A percentile compares a stretch with the other conserved stretches of the same genome.
These are phyloP conservation scores for Raffaelea deltoideospora DNA, from an alignment of 2,329 filamentous ascomycete genomes.

Conservation along the genomic window DNA sequence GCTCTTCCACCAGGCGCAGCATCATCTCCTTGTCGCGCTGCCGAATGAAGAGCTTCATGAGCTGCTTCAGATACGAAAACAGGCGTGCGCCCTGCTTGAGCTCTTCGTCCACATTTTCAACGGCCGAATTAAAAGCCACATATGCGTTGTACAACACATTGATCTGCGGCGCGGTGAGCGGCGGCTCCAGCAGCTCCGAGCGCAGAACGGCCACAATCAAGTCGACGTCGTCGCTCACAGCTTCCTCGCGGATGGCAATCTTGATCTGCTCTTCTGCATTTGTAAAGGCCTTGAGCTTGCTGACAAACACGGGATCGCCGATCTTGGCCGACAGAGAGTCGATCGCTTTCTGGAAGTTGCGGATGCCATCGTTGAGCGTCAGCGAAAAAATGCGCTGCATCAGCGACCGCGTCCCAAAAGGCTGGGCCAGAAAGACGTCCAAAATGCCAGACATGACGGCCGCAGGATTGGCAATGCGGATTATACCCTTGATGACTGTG, in stretches of 20 bases:
- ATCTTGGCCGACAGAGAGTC: constrained; percentile 64
- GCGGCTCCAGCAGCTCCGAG: constrained; percentile 59
- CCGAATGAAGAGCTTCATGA: constrained; percentile 80
- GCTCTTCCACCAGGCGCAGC: constrained; percentile 87
- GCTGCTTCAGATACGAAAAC: constrained; percentile 88
- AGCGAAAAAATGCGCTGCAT: constrained; percentile 91
- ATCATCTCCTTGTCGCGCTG: constrained; percentile 97
- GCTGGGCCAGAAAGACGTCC: constrained; percentile 90
- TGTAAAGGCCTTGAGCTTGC: constrained; percentile 70
- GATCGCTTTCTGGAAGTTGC: constrained; percentile 72
- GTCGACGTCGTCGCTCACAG: constrained; percentile 60
- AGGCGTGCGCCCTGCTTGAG: constrained; percentile 80
- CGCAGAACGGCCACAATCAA: constrained; percentile 73
- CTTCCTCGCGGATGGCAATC: constrained; percentile 56
- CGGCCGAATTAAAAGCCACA: constrained; percentile 86
- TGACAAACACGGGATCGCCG: constrained; percentile 61
- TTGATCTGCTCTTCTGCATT: constrained; percentile 64
- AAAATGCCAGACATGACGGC: constrained; percentile 93
- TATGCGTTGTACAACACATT: constrained; percentile 85
- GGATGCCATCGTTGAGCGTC: constrained; percentile 81
- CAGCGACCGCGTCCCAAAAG: constrained; percentile 77
- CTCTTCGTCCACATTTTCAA: constrained; percentile 81
- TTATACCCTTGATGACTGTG: constrained; percentile 86
- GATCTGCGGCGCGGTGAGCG: constrained; percentile 60
- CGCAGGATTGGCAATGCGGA: constrained; percentile 88